Base-by-base conservation (phyloP, 1,284 basidiomycete species). In the Ustilago tritici region DNA sequence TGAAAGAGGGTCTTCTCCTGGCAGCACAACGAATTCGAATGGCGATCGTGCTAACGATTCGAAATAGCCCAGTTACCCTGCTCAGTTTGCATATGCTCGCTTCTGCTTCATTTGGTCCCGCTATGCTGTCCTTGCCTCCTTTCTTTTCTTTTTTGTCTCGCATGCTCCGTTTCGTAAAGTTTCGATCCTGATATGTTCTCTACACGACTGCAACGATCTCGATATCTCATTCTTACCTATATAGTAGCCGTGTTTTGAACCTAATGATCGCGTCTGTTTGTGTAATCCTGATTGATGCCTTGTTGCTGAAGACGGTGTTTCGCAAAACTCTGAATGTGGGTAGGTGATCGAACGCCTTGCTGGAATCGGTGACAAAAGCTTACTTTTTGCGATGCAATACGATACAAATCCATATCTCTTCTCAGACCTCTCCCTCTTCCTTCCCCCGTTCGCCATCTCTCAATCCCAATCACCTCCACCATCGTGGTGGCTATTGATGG, bases 401-500 rank as follows among this genome's bases (percentile, higher is more conserved):
- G 47, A 49, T 49, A 49, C 47, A 49, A 49, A 49, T 3, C 6
- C 47, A 49, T n/a, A 49, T 28, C 23, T 28, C 23, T 28, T 28
- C 23, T 28, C 23, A 28, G 23, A 28, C 23, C 23, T 28, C 23
- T 28, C 23, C 23, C 3, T 28, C 23, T 28, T 28, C 23, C 23
- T 28, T 28, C 23, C 23, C 3, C 0, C 23, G 23, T 28, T 28
- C 3, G 23, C 23, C 23, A 28, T 28, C 23, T 32, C 31, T 32
- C 49, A 14, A 28, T 2, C 6, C 49, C 49, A 15, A 12, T 4
- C 31, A 35, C 12, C 8, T 32, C 6, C 0, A 2, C 0, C 23
- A n/a, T 23, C 7, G n/a, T 15, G 32, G n/a, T 61, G 66, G 0
- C 41, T 47, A 15, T n/a, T 57, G 2, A 60, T 73, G 65, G 4